Percentiles rank a stretch among this genome's conserved stretches.
phyloP scores from a whole-genome alignment of 371 early-diverging fungal species.

The Dichotomocladium elegans region DNA sequence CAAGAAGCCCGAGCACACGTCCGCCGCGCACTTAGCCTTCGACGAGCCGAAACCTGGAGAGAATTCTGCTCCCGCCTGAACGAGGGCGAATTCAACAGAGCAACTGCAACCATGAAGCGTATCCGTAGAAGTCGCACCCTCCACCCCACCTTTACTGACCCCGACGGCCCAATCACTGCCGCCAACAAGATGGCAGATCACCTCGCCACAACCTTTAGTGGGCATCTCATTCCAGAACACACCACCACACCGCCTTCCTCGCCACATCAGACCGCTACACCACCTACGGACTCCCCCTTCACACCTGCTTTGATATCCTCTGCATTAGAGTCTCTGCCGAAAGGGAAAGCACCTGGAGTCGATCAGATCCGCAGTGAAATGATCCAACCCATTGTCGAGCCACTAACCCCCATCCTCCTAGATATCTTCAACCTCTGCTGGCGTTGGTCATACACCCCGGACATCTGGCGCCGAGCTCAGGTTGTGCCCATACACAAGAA shows the following conservation, averaged over 20 bases:
- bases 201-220: neutral
- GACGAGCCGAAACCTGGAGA: neutral
- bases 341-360: slow-evolving; percentile 16
- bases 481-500: slow-evolving; percentile 19
- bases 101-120: neutral
- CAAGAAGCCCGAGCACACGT: neutral
- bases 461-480: slow-evolving; percentile 7
- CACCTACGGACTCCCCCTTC: neutral
- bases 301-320: neutral
- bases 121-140: neutral
- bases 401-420: neutral
- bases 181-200: slow-evolving; percentile 1
- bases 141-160: neutral
- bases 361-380: slow-evolving; percentile 19
- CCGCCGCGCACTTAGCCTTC: neutral
- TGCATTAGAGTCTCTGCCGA: slow-evolving; percentile 2
- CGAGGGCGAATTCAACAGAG: neutral
- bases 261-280: neutral
- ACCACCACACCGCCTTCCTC: neutral
- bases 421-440: slow-evolving; percentile 5
- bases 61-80: neutral
- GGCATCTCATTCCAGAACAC: neutral
- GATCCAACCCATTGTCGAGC: slow-evolving; percentile 9
- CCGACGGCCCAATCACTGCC: slow-evolving; percentile 2
- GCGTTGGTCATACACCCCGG: slow-evolving; percentile 2